phyloP scores from a whole-genome alignment of 495 filamentous ascomycete species.

The Hypoxylon perforatum region DNA sequence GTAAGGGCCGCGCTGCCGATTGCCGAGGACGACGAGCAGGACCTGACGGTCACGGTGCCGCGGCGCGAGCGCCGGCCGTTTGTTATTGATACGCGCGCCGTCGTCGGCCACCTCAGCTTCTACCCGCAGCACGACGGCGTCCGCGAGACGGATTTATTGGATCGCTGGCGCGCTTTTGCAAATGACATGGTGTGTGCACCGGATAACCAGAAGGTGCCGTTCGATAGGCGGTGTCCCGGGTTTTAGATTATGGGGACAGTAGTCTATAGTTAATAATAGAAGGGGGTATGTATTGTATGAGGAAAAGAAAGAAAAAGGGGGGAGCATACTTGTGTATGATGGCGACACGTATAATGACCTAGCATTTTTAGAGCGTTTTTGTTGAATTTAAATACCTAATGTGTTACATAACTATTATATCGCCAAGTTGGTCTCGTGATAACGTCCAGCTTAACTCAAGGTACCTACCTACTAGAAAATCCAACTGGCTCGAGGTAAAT shows the following conservation, averaged over 20 bases:
- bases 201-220: conserved; percentile 42
- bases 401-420: no score
- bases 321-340: neutral
- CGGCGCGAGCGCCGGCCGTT: conserved; percentile 44
- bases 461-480: no score
- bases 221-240: conserved; percentile 43
- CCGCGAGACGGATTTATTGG: conserved; percentile 62
- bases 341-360: conserved; percentile 15
- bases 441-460: no score
- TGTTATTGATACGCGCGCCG: conserved; percentile 63
- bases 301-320: neutral
- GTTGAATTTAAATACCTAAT: no score
- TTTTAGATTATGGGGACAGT: conserved; percentile 8
- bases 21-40: conserved; percentile 47
- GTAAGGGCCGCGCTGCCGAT: conserved; percentile 42
- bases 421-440: no score
- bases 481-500: no score
- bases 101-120: conserved; percentile 63
- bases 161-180: conserved; percentile 63
- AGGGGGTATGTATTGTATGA: neutral
- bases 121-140: conserved; percentile 54
- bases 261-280: neutral
- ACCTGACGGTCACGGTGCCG: conserved; percentile 45
- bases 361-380: neutral
- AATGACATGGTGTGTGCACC: conserved; percentile 53